phyloP scores from a whole-genome alignment of 83 land plant genomes.

The Thuja plicata region DNA sequence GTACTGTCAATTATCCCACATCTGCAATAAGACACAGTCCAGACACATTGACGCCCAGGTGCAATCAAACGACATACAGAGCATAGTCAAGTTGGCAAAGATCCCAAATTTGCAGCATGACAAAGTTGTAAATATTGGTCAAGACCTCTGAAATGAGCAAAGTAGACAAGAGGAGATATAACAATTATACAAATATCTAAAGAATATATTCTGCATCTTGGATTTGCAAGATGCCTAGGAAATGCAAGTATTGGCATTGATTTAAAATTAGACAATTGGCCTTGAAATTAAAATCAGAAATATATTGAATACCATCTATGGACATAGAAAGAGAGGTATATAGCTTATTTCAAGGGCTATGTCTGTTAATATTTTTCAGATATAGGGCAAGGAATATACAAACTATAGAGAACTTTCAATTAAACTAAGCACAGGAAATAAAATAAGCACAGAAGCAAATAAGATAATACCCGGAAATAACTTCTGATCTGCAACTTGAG shows the following conservation, averaged over 20 bases:
- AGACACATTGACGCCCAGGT: neutral
- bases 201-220: neutral
- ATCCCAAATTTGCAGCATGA: neutral
- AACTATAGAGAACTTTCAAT: no score
- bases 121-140: neutral
- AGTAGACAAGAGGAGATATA: neutral
- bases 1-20: neutral
- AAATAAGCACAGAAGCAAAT: no score
- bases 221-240: neutral
- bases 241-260: neutral
- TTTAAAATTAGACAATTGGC: neutral
- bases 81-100: neutral
- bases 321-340: neutral
- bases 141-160: neutral
- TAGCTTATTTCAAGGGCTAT: neutral
- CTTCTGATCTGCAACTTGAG: no score
- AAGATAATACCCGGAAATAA: no score
- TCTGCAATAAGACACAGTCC: neutral
- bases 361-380: no score
- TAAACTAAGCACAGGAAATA: no score
- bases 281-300: neutral
- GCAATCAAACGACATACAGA: neutral
- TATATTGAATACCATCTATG: neutral
- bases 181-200: neutral
- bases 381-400: no score